Conservation (phyloP, 2,329 filamentous ascomycete species). For the Metarhizium album region DNA sequence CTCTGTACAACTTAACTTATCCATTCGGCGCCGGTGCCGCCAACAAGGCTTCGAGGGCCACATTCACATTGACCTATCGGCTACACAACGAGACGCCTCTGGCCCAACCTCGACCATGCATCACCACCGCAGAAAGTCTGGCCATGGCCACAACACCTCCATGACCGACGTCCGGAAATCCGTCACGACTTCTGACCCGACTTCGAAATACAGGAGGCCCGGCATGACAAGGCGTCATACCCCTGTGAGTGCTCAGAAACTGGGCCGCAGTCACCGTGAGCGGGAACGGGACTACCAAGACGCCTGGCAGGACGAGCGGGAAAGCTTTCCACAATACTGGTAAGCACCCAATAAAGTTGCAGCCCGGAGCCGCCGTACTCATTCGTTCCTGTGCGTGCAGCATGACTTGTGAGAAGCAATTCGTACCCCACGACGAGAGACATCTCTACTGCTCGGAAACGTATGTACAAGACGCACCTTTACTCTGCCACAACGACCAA, state of each 20-base stretch:
- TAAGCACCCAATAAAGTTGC: conserved; percentile 26
- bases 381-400: conserved; percentile 22
- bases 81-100: neutral
- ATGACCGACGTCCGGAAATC: conserved; percentile 45
- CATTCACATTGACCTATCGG: conserved; percentile 6
- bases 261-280: conserved; percentile 40
- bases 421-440: conserved; percentile 45
- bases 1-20: neutral
- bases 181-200: conserved; percentile 30
- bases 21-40: neutral
- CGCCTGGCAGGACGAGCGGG: conserved; percentile 45
- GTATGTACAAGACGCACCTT: conserved; percentile 29
- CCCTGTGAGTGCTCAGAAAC: conserved; percentile 30
- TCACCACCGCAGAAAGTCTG: conserved; percentile 46
- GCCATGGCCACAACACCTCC: conserved; percentile 41
- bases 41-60: neutral
- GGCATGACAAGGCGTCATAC: conserved; percentile 33
- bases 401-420: conserved; percentile 59
- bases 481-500: neutral
- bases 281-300: conserved; percentile 34
- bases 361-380: neutral
- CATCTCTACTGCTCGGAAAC: conserved; percentile 52
- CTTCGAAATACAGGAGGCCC: conserved; percentile 37
- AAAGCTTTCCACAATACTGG: conserved; percentile 57
- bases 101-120: conserved; percentile 30